phyloP scores from a whole-genome alignment of 163 green algal genomes.

The Coccomyxa subellipsoidea region DNA sequence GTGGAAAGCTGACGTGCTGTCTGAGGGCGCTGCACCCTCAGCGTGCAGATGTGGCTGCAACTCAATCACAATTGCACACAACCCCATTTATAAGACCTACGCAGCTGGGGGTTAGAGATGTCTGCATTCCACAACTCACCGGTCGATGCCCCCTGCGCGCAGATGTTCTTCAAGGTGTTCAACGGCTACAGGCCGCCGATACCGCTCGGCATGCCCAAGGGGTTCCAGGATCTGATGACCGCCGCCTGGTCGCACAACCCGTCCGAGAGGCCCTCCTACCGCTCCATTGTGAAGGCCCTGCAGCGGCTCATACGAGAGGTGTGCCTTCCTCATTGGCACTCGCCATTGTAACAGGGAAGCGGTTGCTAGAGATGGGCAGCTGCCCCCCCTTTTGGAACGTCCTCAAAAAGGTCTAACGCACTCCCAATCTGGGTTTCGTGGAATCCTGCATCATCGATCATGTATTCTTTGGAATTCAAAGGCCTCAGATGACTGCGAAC shows the following conservation, averaged over 20 bases:
- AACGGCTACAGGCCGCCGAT: conserved; percentile 16
- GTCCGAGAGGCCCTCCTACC: neutral
- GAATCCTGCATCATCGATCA: too few species aligned
- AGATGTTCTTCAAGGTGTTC: conserved; percentile 20
- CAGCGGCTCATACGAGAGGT: neutral
- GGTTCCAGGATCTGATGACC: conserved; percentile 7
- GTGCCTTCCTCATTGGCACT: neutral
- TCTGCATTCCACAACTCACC: neutral
- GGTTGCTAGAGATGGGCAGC: neutral
- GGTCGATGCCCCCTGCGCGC: neutral
- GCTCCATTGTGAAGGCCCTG: neutral
- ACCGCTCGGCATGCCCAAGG: conserved; percentile 7
- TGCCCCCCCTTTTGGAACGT: too few species aligned
- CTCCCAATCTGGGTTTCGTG: too few species aligned
- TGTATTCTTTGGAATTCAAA: too few species aligned
- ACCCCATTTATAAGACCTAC: neutral
- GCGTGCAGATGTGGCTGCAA: too few species aligned
- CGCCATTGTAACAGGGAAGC: neutral
- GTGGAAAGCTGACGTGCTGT: too few species aligned
- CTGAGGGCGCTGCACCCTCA: too few species aligned
- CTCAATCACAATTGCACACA: neutral
- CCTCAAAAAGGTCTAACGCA: too few species aligned
- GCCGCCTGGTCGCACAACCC: conserved; percentile 10
- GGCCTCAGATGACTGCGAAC: too few species aligned
- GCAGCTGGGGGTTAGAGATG: neutral